These are phyloP conservation scores for Solanum peruvianum DNA, from an alignment of 257 asterid genomes.

Conservation along the genomic window DNA sequence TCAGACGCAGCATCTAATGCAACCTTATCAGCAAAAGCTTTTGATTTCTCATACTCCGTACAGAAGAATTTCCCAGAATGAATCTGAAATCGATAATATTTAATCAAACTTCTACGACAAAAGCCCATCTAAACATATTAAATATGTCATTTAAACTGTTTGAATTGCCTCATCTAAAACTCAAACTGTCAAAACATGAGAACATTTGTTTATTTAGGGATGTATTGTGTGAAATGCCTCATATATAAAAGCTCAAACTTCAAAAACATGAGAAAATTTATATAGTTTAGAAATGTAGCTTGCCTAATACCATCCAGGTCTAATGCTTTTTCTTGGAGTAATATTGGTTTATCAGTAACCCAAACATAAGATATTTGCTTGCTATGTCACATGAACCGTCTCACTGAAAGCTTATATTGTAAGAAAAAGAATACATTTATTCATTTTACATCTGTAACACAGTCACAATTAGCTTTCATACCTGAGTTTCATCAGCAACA, in stretches of 20 bases:
- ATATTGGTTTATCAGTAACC: background rate
- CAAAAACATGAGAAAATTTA: background rate
- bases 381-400: background rate
- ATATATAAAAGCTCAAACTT: background rate
- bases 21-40: slow-evolving; percentile 62
- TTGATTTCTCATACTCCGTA: slow-evolving; percentile 85
- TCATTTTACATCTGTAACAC: background rate
- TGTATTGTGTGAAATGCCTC: background rate
- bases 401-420: background rate
- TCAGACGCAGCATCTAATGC: slow-evolving; percentile 75
- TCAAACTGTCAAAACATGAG: background rate
- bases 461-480: background rate
- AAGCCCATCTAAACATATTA: background rate
- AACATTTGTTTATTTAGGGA: background rate
- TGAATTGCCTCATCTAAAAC: background rate
- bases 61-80: slow-evolving; percentile 56
- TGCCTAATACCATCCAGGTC: background rate
- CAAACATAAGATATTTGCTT: background rate
- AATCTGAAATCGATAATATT: slow-evolving; percentile 19
- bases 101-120: background rate
- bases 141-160: background rate
- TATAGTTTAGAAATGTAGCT: background rate
- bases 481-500: slow-evolving; percentile 75
- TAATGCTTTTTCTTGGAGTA: background rate
- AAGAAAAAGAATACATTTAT: background rate